These are phyloP conservation scores for Chiua virens DNA, from an alignment of 768 basidiomycete genomes.

Conservation along the genomic window DNA sequence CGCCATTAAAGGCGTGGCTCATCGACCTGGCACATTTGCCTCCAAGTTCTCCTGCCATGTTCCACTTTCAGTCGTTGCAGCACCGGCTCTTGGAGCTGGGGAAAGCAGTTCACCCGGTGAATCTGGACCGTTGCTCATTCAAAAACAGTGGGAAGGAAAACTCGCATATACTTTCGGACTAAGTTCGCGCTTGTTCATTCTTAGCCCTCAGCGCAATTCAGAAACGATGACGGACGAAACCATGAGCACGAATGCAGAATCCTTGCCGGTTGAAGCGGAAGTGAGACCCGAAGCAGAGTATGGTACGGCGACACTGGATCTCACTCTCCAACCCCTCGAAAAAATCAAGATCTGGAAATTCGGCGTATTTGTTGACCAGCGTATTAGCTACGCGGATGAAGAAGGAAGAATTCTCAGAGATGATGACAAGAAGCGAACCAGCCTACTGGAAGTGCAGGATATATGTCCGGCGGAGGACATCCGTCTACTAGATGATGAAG, in stretches of 20 bases:
- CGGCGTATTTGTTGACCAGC: conserved; percentile 68
- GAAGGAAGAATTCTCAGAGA: neutral
- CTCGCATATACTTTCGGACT: conserved; percentile 79
- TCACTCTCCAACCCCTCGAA: conserved; percentile 82
- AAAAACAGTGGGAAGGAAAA: conserved; percentile 90
- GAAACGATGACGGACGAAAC: neutral
- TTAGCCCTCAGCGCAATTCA: conserved; percentile 46
- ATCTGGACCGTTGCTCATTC: conserved; percentile 75
- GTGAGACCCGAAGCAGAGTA: conserved; percentile 11
- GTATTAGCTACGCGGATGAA: conserved; percentile 10
- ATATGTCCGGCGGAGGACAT: conserved; percentile 13
- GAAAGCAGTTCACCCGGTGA: conserved; percentile 46
- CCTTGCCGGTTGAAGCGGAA: conserved; percentile 1
- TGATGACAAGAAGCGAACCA: conserved; percentile 11
- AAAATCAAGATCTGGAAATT: conserved; percentile 85
- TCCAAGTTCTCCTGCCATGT: conserved; percentile 67
- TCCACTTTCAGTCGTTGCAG: conserved; percentile 74
- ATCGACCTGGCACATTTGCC: conserved; percentile 85
- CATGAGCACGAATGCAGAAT: neutral
- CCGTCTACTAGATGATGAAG: neutral
- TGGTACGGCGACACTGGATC: conserved; percentile 71
- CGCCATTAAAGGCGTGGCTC: conserved; percentile 76
- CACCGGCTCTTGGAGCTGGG: conserved; percentile 78
- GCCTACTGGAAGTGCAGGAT: conserved; percentile 22
- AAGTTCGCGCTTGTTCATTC: conserved; percentile 79